Evolutionary conservation across 139 green algal genomes (phyloP).

Genomic region (Volvox africanus): DNA sequence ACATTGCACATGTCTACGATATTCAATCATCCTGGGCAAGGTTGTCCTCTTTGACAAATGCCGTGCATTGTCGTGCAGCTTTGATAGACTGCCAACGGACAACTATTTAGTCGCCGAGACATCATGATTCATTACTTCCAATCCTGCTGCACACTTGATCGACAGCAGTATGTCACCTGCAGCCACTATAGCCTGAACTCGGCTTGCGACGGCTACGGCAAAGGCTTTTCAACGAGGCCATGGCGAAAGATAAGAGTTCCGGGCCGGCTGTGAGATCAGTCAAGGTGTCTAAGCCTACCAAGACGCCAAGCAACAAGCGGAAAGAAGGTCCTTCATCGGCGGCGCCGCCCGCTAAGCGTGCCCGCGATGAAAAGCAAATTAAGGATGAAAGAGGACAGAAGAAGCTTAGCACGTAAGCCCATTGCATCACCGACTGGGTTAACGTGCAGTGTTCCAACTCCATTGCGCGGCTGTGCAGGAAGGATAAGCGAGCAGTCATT

Average conservation of each 20-base stretch:
- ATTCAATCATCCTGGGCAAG: too few species aligned
- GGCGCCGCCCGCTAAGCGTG: slow-evolving; percentile 29
- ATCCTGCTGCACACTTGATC: too few species aligned
- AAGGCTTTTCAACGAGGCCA: background rate
- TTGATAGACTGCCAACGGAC: background rate
- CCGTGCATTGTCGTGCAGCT: too few species aligned
- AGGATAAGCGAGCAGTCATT: slow-evolving; percentile 56
- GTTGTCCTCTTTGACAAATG: too few species aligned
- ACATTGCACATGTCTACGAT: background rate
- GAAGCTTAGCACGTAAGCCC: slow-evolving; percentile 38
- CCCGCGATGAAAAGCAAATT: background rate
- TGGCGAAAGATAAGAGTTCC: background rate
- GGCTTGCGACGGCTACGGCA: background rate
- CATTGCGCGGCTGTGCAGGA: slow-evolving; percentile 38
- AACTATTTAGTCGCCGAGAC: background rate
- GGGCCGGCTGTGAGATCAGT: background rate
- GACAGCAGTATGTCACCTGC: too few species aligned
- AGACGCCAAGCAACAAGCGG: background rate
- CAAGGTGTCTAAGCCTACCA: background rate
- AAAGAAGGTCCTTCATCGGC: slow-evolving; percentile 4
- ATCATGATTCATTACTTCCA: too few species aligned
- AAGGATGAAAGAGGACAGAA: background rate
- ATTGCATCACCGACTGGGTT: background rate
- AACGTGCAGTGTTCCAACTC: background rate
- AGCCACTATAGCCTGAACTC: too few species aligned